Conservation (phyloP, 2,329 filamentous ascomycete species). For the Colletotrichum acutatum region DNA sequence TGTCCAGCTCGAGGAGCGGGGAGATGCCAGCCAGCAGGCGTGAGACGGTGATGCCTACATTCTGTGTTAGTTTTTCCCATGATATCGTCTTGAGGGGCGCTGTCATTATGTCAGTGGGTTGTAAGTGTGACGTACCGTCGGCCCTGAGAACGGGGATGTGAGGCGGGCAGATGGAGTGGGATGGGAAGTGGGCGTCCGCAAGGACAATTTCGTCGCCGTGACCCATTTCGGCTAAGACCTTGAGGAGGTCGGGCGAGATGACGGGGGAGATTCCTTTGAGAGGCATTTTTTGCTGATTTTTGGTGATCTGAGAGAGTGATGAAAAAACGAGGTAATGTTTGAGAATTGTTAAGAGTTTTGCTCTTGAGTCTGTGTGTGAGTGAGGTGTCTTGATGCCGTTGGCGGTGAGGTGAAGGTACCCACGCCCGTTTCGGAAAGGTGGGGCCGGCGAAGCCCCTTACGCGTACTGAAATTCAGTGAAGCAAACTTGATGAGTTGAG, state of each 20-base stretch:
- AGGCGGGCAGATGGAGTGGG: conserved; percentile 31
- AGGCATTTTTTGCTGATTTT: neutral
- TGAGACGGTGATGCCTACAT: conserved; percentile 33
- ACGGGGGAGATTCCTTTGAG: conserved; percentile 30
- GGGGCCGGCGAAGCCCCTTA: neutral
- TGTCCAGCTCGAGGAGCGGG: conserved; percentile 31
- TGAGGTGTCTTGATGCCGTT: neutral
- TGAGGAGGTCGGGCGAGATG: conserved; percentile 32
- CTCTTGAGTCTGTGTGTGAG: neutral
- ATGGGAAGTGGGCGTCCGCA: conserved; percentile 31
- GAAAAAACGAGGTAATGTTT: neutral
- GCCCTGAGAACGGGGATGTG: conserved; percentile 28
- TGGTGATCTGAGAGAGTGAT: neutral
- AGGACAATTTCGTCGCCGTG: conserved; percentile 32
- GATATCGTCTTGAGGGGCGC: too few relatives aligned
- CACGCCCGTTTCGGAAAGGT: neutral
- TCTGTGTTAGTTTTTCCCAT: too few relatives aligned
- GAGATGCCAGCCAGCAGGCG: conserved; percentile 25
- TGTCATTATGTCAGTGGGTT: too few relatives aligned
- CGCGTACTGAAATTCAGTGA: neutral
- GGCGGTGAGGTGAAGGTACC: neutral
- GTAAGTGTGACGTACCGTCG: too few relatives aligned
- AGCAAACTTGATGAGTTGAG: neutral
- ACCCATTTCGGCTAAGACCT: conserved; percentile 34
- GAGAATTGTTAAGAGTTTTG: neutral